Evolutionary conservation across 768 basidiomycete species (phyloP).

Genomic region (Gyrodon lividus): DNA sequence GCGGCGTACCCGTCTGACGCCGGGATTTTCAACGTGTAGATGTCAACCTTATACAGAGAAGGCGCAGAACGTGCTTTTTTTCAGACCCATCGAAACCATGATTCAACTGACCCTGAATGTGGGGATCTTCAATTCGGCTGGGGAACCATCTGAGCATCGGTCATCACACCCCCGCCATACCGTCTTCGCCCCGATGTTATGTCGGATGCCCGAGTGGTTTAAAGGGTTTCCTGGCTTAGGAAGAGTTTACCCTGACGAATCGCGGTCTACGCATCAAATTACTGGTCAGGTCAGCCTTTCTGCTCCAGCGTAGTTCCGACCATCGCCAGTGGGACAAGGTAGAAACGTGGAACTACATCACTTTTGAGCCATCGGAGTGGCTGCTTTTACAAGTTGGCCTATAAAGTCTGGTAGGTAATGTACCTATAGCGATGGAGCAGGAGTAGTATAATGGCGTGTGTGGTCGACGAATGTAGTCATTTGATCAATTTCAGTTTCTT

Average conservation of each 20-base stretch:
- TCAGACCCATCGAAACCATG: conserved; percentile 5
- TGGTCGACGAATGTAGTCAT: too few relatives aligned
- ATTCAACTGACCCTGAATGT: neutral
- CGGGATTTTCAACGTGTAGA: conserved; percentile 9
- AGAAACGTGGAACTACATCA: too few relatives aligned
- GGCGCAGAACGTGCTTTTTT: conserved; percentile 8
- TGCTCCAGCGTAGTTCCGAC: too few relatives aligned
- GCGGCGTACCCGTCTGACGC: conserved; percentile 13
- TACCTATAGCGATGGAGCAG: too few relatives aligned
- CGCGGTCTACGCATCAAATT: conserved; percentile 2
- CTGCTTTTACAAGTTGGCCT: too few relatives aligned
- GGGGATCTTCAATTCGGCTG: conserved; percentile 3
- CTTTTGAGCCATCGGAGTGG: too few relatives aligned
- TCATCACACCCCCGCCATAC: neutral
- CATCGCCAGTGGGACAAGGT: too few relatives aligned
- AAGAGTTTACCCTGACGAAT: neutral
- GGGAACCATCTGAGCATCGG: neutral
- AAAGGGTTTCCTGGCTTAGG: neutral
- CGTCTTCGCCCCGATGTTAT: conserved; percentile 3
- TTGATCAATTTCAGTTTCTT: too few relatives aligned
- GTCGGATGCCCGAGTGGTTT: neutral
- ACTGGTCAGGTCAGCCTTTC: neutral
- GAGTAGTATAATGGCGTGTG: too few relatives aligned
- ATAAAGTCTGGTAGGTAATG: too few relatives aligned
- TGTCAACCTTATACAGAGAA: conserved; percentile 11